Evolutionary conservation across 2,329 filamentous ascomycete species (phyloP).

Genomic region (Fusarium multiceps): DNA sequence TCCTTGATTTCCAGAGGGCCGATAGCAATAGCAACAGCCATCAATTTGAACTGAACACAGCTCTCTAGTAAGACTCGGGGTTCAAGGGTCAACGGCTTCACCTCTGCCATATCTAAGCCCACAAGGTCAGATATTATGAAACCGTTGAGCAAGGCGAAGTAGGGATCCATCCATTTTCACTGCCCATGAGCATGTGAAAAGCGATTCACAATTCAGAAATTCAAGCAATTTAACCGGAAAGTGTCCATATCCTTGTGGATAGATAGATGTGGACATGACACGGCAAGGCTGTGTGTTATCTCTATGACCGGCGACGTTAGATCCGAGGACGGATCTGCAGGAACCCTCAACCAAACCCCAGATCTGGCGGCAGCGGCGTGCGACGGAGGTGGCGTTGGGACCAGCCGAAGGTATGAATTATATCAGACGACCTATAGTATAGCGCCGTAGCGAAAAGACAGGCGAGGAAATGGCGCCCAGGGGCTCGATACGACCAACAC

Average conservation of each 20-base stretch:
- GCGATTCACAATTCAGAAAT: background rate
- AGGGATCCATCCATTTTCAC: background rate
- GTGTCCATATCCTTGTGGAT: background rate
- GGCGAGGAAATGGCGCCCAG: conserved; percentile 8
- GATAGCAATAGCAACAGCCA: conserved; percentile 5
- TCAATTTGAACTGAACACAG: background rate
- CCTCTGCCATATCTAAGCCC: conserved; percentile 3
- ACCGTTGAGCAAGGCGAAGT: conserved; percentile 16
- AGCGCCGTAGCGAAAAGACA: conserved; percentile 11
- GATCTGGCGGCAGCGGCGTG: conserved; percentile 39
- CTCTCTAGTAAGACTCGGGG: background rate
- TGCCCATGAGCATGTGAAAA: conserved; percentile 1
- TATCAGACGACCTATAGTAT: conserved; percentile 8
- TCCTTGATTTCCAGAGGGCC: conserved; percentile 17
- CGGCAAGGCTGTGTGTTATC: conserved; percentile 18
- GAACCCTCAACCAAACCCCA: conserved; percentile 42
- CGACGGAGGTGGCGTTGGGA: conserved; percentile 18
- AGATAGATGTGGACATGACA: conserved; percentile 6
- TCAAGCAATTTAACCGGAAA: conserved; percentile 11
- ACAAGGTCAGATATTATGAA: conserved; percentile 4
- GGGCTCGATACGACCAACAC: conserved; percentile 16
- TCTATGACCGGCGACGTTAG: conserved; percentile 20
- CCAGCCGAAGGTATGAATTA: conserved; percentile 16
- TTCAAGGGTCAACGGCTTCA: conserved; percentile 4
- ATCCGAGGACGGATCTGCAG: conserved; percentile 42